Conservation (phyloP, 208 protist species). For the Crithidia brevicula region DNA sequence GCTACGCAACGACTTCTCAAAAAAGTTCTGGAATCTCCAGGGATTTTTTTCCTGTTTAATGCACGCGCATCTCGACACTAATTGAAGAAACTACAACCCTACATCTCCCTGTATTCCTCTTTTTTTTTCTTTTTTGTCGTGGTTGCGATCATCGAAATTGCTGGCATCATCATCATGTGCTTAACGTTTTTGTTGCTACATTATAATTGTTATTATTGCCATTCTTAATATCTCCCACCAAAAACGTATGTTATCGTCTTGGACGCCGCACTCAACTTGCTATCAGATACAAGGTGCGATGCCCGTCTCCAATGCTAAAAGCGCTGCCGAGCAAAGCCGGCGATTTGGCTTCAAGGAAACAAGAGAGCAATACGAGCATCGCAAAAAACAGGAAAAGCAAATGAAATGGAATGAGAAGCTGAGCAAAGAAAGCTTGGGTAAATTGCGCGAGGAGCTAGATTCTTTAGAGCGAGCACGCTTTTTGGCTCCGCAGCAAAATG, state of each 20-base stretch:
- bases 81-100: too few relatives aligned
- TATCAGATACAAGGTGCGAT: too few relatives aligned
- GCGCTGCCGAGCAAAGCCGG: slow-evolving; percentile 25
- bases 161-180: too few relatives aligned
- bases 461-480: slow-evolving; percentile 57
- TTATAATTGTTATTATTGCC: background rate
- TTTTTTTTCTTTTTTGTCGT: too few relatives aligned
- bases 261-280: too few relatives aligned
- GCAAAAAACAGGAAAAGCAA: slow-evolving; percentile 49
- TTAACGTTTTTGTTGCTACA: background rate
- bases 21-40: too few relatives aligned
- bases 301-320: slow-evolving; percentile 10
- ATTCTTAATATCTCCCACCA: background rate
- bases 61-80: too few relatives aligned
- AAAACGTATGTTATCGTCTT: too few relatives aligned
- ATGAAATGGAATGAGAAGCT: slow-evolving; percentile 63
- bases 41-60: too few relatives aligned
- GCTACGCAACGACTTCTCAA: too few relatives aligned
- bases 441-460: slow-evolving; percentile 57
- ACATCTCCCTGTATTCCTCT: too few relatives aligned
- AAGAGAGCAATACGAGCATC: slow-evolving; percentile 45
- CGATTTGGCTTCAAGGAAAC: slow-evolving; percentile 64
- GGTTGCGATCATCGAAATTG: too few relatives aligned
- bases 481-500: slow-evolving; percentile 71
- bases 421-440: slow-evolving; percentile 48